A percentile compares a stretch with the other conserved stretches of the same genome.
These are phyloP conservation scores for Gnomoniopsis sp. DNA, from an alignment of 2,329 filamentous ascomycete species.

Conservation along the genomic window DNA sequence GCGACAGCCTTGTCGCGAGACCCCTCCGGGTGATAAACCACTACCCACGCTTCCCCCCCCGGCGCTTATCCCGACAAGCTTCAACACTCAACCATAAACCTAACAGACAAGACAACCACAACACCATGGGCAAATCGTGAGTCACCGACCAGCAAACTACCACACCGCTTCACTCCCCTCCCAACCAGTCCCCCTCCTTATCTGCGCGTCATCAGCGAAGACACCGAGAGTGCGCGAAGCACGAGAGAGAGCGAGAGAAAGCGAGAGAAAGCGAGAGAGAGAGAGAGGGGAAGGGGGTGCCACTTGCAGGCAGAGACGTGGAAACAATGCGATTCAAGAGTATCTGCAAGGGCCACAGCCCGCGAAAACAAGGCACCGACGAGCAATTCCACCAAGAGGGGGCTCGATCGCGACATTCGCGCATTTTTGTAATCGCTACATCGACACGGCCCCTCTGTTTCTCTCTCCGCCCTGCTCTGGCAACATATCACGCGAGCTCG, in stretches of 20 bases:
- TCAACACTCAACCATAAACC: background rate
- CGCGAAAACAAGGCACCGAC: background rate
- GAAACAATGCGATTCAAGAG: constrained; percentile 11
- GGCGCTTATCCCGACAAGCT: background rate
- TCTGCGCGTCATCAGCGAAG: background rate
- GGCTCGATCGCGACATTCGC: background rate
- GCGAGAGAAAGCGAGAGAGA: background rate
- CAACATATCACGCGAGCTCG: background rate
- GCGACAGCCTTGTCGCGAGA: constrained; percentile 7
- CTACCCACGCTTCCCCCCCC: background rate
- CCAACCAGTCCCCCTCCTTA: background rate
- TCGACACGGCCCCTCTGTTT: background rate
- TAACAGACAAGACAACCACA: constrained; percentile 1
- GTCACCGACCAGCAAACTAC: constrained; percentile 25
- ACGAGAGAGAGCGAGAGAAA: background rate
- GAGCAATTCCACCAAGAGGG: background rate
- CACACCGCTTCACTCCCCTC: constrained; percentile 2
- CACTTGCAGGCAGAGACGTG: background rate
- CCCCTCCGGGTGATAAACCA: background rate
- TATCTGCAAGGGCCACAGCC: background rate
- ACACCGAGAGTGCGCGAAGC: background rate
- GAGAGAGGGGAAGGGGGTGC: background rate
- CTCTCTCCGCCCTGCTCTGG: background rate
- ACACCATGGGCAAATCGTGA: constrained; percentile 53
- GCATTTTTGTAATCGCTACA: background rate